Base-by-base conservation (phyloP, 371 early-diverging fungal genomes). In the Phascolomyces articulosus region DNA sequence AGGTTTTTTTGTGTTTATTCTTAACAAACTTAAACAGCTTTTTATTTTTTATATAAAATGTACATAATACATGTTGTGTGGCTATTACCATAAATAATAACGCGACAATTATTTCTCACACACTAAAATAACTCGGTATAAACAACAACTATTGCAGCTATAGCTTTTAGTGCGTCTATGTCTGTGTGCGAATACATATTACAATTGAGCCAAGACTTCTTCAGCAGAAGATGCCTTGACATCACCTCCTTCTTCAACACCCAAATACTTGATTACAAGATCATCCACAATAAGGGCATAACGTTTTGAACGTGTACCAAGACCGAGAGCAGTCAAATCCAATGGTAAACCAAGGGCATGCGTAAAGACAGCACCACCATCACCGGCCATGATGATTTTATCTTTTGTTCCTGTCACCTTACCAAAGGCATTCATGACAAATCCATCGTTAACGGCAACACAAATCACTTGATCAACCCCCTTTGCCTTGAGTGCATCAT, bases 351-450 rank as follows among this genome's bases (percentile, higher is more conserved):
- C 93, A 23, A 88, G 72, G 16, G 82, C 79, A 57, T 83, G 73
- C 58, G 84, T 80, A 49, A 90, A 88, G 28, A 82, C 87, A 62
- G 85, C 85, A 26, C 83, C 69, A 28, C 68, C 90, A 56, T 91
- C 92, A 26, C 89, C 84, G 24, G 85, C 85, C 89, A 92, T 89
- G 56, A 89, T 72, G 64, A 88, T 74, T 71, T 83, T 83, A 67
- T 82, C 75, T n/a, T 85, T 83, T 60, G 80, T 85, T 13, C 74
- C 76, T 24, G 73, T 69, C 54, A 74, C 74, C 69, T 87, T 83
- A 40, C 89, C 91, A 84, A 90, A 93, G 7, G 91, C 91, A 73
- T 89, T 78, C 89, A 89, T 85, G 54, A 91, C 91, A 66, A 86
- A 88, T 31, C 74, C 84, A 76, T 90, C 90, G 58, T 81, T 82